These are phyloP conservation scores for Knufia fluminis DNA, from an alignment of 2,329 filamentous ascomycete genomes.

Conservation along the genomic window DNA sequence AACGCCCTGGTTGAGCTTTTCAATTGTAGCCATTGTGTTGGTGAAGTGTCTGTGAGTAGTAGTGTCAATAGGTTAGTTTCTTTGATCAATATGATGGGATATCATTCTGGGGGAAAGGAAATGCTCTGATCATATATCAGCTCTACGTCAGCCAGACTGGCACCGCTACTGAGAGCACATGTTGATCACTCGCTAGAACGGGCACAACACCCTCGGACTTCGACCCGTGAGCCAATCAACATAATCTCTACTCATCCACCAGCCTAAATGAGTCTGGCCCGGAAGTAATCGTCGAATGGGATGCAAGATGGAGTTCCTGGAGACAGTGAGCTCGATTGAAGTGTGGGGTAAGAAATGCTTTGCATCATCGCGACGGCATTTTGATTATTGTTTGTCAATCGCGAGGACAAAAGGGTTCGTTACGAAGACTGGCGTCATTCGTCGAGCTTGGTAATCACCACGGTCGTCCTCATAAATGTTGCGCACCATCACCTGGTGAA, in stretches of 20 bases:
- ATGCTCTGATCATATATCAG: conserved; percentile 5
- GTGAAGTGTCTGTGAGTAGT: neutral
- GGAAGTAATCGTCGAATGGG: neutral
- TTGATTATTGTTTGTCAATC: neutral
- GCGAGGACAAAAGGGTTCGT: neutral
- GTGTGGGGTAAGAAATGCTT: conserved; percentile 1
- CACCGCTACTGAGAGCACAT: conserved; percentile 10
- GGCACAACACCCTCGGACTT: conserved; percentile 5
- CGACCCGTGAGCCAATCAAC: conserved; percentile 6
- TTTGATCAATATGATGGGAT: neutral
- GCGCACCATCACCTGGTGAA: too few species aligned
- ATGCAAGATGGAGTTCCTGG: neutral
- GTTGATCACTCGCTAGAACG: conserved; percentile 1
- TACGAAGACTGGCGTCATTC: neutral
- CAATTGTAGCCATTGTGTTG: conserved; percentile 56
- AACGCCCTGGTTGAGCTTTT: conserved; percentile 78
- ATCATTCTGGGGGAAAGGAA: conserved; percentile 2
- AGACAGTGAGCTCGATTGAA: neutral
- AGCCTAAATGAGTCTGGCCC: neutral
- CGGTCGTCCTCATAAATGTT: too few species aligned
- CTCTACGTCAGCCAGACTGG: conserved; percentile 3
- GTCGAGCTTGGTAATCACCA: neutral
- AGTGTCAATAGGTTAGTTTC: neutral
- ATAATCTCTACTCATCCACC: neutral
- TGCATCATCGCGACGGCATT: conserved; percentile 2